phyloP scores from a whole-genome alignment of 2,329 filamentous ascomycete genomes.

The Monilinia laxa region DNA sequence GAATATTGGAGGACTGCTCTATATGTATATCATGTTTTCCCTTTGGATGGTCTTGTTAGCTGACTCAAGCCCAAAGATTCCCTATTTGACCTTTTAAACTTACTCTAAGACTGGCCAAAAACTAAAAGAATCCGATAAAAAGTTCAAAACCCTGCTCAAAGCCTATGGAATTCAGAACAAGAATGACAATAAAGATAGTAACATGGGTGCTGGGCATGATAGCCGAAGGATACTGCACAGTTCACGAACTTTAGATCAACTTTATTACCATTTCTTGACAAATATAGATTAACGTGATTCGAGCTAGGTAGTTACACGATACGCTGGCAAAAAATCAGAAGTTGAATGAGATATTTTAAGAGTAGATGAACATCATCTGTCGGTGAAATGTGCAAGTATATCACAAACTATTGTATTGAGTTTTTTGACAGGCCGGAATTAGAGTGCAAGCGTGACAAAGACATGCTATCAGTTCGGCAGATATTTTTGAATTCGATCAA shows the following conservation, averaged over 20 bases:
- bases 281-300: neutral
- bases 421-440: neutral
- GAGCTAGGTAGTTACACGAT: neutral
- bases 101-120: neutral
- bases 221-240: neutral
- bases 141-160: neutral
- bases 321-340: neutral
- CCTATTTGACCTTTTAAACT: neutral
- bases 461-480: neutral
- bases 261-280: neutral
- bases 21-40: neutral
- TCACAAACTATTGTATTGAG: slow-evolving; percentile 5
- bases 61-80: neutral
- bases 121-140: neutral
- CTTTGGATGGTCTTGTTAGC: neutral
- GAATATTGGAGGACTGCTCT: neutral
- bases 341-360: slow-evolving; percentile 1
- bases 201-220: neutral
- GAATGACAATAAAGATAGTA: neutral
- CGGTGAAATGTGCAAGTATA: slow-evolving; percentile 1
- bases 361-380: slow-evolving; percentile 15
- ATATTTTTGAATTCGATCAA: slow-evolving; percentile 7
- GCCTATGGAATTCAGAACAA: neutral
- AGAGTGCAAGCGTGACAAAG: neutral
- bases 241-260: slow-evolving; percentile 2